Conservation (phyloP, 2,329 filamentous ascomycete genomes). For the Xylaria digitata region DNA sequence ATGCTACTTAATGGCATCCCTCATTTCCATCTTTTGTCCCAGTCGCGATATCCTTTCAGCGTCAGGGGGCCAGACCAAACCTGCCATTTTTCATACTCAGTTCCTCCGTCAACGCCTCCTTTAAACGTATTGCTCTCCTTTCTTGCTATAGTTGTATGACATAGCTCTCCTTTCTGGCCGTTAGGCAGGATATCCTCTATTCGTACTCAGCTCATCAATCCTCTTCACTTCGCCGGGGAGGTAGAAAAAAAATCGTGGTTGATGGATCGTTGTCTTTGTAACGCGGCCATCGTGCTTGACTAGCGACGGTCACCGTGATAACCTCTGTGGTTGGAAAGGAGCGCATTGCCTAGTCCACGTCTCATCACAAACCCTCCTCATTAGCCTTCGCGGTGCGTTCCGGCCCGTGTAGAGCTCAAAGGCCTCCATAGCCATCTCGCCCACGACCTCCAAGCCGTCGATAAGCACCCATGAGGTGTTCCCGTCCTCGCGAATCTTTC, state of each 20-base stretch:
- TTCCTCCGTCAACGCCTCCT: background rate
- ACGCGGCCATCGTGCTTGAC: background rate
- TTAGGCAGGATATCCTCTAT: background rate
- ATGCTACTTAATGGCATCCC: background rate
- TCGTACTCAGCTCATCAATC: background rate
- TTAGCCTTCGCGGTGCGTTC: slow-evolving; percentile 74
- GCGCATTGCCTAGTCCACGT: slow-evolving; percentile 56
- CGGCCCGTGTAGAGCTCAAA: slow-evolving; percentile 82
- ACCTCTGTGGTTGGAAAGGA: slow-evolving; percentile 50
- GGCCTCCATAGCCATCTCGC: slow-evolving; percentile 80
- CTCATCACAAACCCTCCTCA: slow-evolving; percentile 68
- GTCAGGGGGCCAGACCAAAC: background rate
- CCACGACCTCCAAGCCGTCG: slow-evolving; percentile 77
- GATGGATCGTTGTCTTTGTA: background rate
- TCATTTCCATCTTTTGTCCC: background rate
- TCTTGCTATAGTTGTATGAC: background rate
- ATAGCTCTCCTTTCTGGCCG: background rate
- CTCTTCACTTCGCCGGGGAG: background rate
- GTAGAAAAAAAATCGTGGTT: background rate
- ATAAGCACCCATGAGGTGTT: slow-evolving; percentile 75
- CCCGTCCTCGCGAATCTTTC: slow-evolving; percentile 59
- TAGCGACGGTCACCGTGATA: slow-evolving; percentile 21
- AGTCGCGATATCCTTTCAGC: background rate
- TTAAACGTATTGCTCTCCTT: background rate
- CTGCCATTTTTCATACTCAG: background rate